These are phyloP conservation scores for Deuterostichococcus epilithicus DNA, from an alignment of 139 green algal species.

Conservation along the genomic window DNA sequence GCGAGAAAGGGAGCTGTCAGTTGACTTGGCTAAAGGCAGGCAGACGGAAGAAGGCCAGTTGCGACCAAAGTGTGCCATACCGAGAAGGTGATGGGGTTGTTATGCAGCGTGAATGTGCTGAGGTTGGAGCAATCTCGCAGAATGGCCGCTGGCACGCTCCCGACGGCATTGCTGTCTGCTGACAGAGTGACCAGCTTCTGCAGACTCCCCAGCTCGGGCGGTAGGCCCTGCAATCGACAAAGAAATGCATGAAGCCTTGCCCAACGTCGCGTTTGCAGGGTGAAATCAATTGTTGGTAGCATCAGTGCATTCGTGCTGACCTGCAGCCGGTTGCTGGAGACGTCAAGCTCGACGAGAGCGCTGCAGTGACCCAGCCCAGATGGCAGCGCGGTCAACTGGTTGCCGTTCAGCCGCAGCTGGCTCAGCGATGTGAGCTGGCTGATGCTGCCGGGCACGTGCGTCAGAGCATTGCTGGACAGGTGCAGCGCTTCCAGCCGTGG, in stretches of 20 bases:
- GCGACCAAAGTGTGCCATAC: not conserved
- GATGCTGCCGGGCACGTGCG: conserved; percentile 32
- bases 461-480: conserved; percentile 40
- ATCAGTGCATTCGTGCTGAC: no score
- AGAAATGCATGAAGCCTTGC: not conserved
- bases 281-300: no score
- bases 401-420: conserved; percentile 29
- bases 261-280: no score
- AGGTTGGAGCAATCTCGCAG: conserved; percentile 56
- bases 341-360: not conserved
- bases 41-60: no score
- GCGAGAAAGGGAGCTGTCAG: not conserved
- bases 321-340: conserved; percentile 5
- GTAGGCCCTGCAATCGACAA: conserved; percentile 24
- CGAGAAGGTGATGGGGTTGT: conserved; percentile 58
- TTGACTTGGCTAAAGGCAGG: no score
- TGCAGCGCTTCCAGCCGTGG: conserved; percentile 42
- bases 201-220: conserved; percentile 35
- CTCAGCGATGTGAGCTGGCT: conserved; percentile 27
- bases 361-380: not conserved
- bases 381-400: conserved; percentile 6
- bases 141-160: conserved; percentile 48
- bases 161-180: conserved; percentile 59
- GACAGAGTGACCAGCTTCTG: conserved; percentile 45
- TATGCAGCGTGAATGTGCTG: conserved; percentile 69